Base-by-base conservation (phyloP, 139 green algal species). In the Picochlorum sp. region DNA sequence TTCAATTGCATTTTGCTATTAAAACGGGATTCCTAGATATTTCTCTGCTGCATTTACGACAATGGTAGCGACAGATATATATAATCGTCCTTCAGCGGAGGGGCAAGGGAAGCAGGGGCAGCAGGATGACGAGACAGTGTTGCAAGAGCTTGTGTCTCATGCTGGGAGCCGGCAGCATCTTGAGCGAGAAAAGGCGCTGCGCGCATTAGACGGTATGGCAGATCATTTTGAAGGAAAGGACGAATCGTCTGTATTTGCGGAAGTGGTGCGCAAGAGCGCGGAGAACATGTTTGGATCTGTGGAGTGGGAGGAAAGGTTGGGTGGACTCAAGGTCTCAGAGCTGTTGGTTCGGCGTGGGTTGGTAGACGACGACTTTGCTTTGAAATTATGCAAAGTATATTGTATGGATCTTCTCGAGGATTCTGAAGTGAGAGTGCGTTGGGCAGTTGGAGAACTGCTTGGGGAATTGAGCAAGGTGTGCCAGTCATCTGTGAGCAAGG, bases 341-440 rank as follows among this genome's bases (percentile, higher is more conserved):
- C 54, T 85, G 1, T n/a, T 59, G 20, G 20, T 59, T 6, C 13
- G 20, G 23, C n/a, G 23, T 9, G 7, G 47, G 5, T 20, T 10
- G 3, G 7, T 21, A 18, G n/a, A 21, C 11, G n/a, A 21, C 4
- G 15, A 26, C 8, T 54, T 26, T 21, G n/a, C n/a, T 20, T 20
- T 21, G 6, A 3, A 18, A 20, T 54, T 54, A 21, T 54, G 16
- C 16, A 21, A 54, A 13, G 51, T 41, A 11, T 41, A 30, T 30
- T 59, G 51, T 18, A 59, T 34, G 51, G 7, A 30, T 20, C 51
- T 59, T 28, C 67, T 86, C 20, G 77, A 84, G 56, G 79, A 90
- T 52, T 7, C 15, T 30, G 82, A 90, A 62, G 69, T 85, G 7
- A 81, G 85, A 3, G 83, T 92, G 45, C 56, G 85, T 13, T 65